Base-by-base conservation (phyloP, 129 eudicot genomes). In the Flaveria robusta region DNA sequence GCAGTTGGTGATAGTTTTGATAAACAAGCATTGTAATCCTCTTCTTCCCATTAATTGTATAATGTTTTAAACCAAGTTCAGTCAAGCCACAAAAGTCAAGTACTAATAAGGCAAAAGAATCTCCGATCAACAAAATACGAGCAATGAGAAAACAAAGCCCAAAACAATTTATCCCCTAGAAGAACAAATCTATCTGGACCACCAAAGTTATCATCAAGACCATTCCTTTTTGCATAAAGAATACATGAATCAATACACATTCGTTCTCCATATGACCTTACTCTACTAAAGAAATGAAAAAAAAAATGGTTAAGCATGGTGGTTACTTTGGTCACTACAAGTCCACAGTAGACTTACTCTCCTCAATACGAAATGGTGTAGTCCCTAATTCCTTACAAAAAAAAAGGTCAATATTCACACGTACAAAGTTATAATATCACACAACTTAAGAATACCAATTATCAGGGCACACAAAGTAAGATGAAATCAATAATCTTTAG, bases 221-320 rank as follows among this genome's bases (percentile, higher is more conserved):
- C 11, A 2, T 9, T 71, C 31, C 10, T 5, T 71, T 70, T 47
- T 23, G 16, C 19, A 9, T 29, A n/a, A 52, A 9, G 47, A 91
- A 79, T 76, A 81, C 85, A 56, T 84, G 80, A 46, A 65, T 83
- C 55, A 70, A 14, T 24, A 59, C 66, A 26, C 18, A 12, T 60
- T 60, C 24, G 12, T 37, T 60, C 39, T 60, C 39, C 3, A 4
- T 3, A 18, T 51, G 34, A 13, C 19, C 66, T 26, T 60, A 24
- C 66, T 22, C 65, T 24, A 26, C 9, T 13, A 13, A 26, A 26
- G 7, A 22, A 20, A 20, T 7, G 11, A n/a, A 54, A 20, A 54
- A 50, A 50, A 11, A 14, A 43, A 43, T 43, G 47, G 13, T 43
- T 14, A 16, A 16, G 26, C 60, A 54, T 13, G 10, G 63, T 9